phyloP scores from a whole-genome alignment of 257 asterid species.

The Ballota nigra region DNA sequence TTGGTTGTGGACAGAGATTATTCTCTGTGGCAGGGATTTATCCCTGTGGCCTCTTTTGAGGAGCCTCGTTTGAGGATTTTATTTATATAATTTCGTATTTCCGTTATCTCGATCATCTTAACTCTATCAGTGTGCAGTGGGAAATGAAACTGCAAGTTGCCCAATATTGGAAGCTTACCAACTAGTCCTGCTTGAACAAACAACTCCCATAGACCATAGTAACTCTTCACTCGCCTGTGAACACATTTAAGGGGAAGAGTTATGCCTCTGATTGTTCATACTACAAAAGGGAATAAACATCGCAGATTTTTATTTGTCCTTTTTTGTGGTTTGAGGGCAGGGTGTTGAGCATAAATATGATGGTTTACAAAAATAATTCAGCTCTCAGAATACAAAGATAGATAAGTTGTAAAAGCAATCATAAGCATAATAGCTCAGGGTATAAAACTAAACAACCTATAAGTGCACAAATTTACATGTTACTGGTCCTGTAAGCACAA shows the following conservation, averaged over 20 bases:
- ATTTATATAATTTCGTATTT: too few species aligned
- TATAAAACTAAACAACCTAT: not conserved
- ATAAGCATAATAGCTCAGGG: not conserved
- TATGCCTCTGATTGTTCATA: not conserved
- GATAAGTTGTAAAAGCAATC: not conserved
- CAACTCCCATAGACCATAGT: conserved; percentile 87
- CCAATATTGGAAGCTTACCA: conserved; percentile 46
- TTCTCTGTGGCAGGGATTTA: too few species aligned
- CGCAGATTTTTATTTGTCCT: not conserved
- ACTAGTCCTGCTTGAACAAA: conserved; percentile 98
- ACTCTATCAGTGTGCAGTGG: not conserved
- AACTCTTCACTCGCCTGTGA: conserved; percentile 83
- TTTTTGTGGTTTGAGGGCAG: not conserved
- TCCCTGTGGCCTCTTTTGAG: too few species aligned
- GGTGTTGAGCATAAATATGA: not conserved
- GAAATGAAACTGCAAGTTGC: not conserved
- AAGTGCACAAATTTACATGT: not conserved
- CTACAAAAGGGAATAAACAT: not conserved
- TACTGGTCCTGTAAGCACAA: too few species aligned
- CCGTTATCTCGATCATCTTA: too few species aligned
- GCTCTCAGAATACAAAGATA: not conserved
- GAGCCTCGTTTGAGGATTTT: too few species aligned
- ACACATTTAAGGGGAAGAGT: conserved; percentile 13
- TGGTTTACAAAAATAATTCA: not conserved
- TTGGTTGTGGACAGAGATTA: too few species aligned